Percentiles rank a stretch among this genome's conserved stretches.
Evolutionary conservation across 208 protist species (phyloP).

Genomic region (Herpetomonas tarakana): DNA sequence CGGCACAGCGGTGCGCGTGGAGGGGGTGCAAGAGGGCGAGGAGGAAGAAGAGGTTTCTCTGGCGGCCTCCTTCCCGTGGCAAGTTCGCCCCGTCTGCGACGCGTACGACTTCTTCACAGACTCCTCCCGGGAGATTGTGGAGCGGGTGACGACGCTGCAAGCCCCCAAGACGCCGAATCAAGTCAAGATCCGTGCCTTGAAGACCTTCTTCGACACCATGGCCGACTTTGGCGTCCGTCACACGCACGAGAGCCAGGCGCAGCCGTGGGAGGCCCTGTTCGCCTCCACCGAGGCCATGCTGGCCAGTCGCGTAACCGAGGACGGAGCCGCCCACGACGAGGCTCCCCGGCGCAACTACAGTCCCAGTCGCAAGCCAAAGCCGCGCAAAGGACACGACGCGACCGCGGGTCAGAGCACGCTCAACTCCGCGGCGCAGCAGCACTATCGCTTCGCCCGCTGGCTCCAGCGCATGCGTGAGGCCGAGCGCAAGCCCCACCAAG

Average conservation of each 20-base stretch:
- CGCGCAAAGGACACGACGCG: slow-evolving; percentile 25
- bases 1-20: not conserved
- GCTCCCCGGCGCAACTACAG: not conserved
- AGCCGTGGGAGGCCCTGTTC: slow-evolving; percentile 70
- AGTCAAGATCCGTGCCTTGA: slow-evolving; percentile 83
- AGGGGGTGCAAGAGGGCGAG: not conserved
- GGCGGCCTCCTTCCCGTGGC: not conserved
- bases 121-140: slow-evolving; percentile 57
- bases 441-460: slow-evolving; percentile 81
- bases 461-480: slow-evolving; percentile 84
- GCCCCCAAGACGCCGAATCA: slow-evolving; percentile 72
- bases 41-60: slow-evolving; percentile 6
- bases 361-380: not conserved
- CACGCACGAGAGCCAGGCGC: slow-evolving; percentile 61
- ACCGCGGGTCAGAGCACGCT: slow-evolving; percentile 9
- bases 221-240: slow-evolving; percentile 73
- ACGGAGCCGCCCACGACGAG: not conserved
- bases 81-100: slow-evolving; percentile 13
- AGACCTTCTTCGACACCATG: slow-evolving; percentile 79
- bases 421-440: slow-evolving; percentile 33
- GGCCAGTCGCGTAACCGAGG: slow-evolving; percentile 25
- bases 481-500: slow-evolving; percentile 69
- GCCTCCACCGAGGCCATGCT: slow-evolving; percentile 57
- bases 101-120: slow-evolving; percentile 51
- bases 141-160: slow-evolving; percentile 75